These are phyloP conservation scores for Gossypium gossypioides DNA, from an alignment of 441 rosid species.

Conservation along the genomic window DNA sequence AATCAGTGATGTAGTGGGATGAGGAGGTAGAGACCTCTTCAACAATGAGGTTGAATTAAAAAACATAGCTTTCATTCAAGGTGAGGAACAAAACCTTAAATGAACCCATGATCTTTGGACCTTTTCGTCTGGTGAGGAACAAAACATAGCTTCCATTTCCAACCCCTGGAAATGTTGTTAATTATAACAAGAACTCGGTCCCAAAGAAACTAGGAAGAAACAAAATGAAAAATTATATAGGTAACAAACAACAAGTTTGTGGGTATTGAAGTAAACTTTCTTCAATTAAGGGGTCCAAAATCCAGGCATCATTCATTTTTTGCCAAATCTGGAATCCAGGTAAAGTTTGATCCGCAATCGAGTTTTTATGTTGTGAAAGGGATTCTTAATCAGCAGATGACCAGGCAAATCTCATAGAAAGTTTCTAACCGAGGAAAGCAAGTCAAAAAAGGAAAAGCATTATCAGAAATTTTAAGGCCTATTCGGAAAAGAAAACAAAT, in stretches of 20 bases:
- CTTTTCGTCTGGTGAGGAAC: too few relatives aligned
- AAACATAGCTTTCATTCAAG: too few relatives aligned
- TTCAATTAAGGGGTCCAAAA: neutral
- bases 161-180: too few relatives aligned
- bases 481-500: neutral
- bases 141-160: too few relatives aligned
- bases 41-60: too few relatives aligned
- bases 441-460: neutral
- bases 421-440: neutral
- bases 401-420: neutral
- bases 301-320: neutral
- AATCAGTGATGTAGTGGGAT: too few relatives aligned
- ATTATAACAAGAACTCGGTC: too few relatives aligned
- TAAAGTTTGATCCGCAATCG: neutral
- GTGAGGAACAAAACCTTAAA: too few relatives aligned
- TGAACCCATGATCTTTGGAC: too few relatives aligned
- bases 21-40: too few relatives aligned
- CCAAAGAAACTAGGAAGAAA: too few relatives aligned
- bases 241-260: neutral
- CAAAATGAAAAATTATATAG: neutral
- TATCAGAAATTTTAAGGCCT: neutral
- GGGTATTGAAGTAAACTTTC: neutral
- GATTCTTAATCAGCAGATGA: neutral
- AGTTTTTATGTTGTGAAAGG: neutral
- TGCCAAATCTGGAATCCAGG: neutral